Evolutionary conservation across 2,329 filamentous ascomycete species (phyloP).

Genomic region (Fusarium bulbicola): DNA sequence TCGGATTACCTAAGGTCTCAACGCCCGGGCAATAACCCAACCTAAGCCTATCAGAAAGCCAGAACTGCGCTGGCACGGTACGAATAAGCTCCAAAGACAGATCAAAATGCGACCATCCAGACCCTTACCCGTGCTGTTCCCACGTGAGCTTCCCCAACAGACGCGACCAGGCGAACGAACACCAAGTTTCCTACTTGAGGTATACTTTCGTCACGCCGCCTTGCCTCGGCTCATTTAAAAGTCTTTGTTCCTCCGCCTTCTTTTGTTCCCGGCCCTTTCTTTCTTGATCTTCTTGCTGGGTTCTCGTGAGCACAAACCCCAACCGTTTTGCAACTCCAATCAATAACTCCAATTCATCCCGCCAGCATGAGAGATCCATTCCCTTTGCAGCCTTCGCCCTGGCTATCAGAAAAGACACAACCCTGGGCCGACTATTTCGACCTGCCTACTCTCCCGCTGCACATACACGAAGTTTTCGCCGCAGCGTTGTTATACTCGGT

Average conservation of each 20-base stretch:
- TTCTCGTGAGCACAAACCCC: background rate
- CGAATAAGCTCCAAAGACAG: constrained; percentile 14
- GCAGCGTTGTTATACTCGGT: constrained; percentile 74
- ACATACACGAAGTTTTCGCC: constrained; percentile 79
- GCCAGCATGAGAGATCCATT: constrained; percentile 77
- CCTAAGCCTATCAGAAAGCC: background rate
- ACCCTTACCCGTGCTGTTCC: constrained; percentile 32
- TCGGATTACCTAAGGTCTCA: constrained; percentile 21
- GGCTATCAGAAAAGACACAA: constrained; percentile 64
- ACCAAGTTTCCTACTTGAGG: background rate
- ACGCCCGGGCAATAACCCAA: background rate
- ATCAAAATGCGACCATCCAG: constrained; percentile 8
- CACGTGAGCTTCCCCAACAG: constrained; percentile 41
- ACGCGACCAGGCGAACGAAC: constrained; percentile 18
- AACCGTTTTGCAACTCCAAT: background rate
- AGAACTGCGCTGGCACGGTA: background rate
- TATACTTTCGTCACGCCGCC: constrained; percentile 2
- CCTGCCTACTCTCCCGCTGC: constrained; percentile 74
- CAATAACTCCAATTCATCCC: background rate
- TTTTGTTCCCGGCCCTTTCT: background rate
- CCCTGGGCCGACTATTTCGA: constrained; percentile 70
- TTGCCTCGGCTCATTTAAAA: constrained; percentile 9
- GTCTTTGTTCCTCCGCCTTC: background rate
- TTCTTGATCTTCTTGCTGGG: background rate
- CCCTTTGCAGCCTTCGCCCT: constrained; percentile 68